Evolutionary conservation across 352 stramenopile species (phyloP), one percentile per base, ranked within the genome.

Genomic region (Blastocystis sp.): DNA sequence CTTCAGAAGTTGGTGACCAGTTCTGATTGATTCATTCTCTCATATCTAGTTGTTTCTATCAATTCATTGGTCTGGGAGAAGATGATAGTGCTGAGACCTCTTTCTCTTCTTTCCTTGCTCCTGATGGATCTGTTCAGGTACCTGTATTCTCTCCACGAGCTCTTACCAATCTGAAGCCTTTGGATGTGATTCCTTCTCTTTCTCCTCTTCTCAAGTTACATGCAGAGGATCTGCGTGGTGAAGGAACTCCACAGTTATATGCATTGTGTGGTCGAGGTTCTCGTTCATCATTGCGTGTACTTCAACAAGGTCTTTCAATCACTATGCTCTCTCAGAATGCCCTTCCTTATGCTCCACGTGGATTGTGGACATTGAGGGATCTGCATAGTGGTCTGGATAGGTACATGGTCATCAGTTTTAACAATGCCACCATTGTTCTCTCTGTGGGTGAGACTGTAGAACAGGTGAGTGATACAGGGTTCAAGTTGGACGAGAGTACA

Each of bases 371-470:
- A 24, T 89, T 98, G 43, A 21, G 65, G 5, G 57, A 77, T 35
- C 35, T 52, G 4, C 54, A 19, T 1, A 58, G n/a, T n/a, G 69
- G 71, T 24, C 21, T 61, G 16, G 75, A 90, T 75, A 46, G 73
- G 88, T 98, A 97, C 89, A 99, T 99, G 89, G 94, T 99, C 16
- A 96, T 99, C n/a, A 98, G 93, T 63, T 99, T 99, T 90, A 94
- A 96, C 87, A 97, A 99, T 88, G 95, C 95, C 52, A 99, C 96
- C 21, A 92, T 99, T 35, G 96, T 99, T 16, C 90, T 99, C 9
- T 92, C 90, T 75, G 94, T 99, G 54, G 96, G 95, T 19, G 95
- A 98, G 46, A 98, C 93, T 0, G 95, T 99, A 0, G 96, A 99
- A 90, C 95, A 99, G 90, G 95, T 98, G 29, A 94, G 93, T 29